These are phyloP conservation scores for Solanum stenotomum DNA, from an alignment of 257 asterid genomes.

Conservation along the genomic window DNA sequence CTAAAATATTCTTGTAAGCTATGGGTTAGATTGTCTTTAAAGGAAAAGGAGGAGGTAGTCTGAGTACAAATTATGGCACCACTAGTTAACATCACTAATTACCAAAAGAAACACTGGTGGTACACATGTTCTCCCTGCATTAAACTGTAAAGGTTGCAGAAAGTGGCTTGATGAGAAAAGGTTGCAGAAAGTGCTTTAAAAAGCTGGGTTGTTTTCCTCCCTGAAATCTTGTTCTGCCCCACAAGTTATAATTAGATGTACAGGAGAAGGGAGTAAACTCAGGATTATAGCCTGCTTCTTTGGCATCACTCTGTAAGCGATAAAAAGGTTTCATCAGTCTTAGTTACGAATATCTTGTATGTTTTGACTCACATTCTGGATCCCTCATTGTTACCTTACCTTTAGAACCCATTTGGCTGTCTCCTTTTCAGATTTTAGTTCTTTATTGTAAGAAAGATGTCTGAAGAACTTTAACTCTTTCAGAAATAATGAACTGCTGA, in stretches of 20 bases:
- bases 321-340: background rate
- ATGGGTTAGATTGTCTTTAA: background rate
- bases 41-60: background rate
- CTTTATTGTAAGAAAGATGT: background rate
- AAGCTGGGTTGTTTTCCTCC: background rate
- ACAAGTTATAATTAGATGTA: background rate
- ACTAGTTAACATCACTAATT: background rate
- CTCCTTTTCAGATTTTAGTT: background rate
- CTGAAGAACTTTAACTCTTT: background rate
- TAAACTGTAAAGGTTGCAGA: background rate
- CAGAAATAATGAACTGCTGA: background rate
- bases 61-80: background rate
- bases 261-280: background rate
- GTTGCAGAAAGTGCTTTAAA: background rate
- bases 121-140: background rate
- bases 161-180: background rate
- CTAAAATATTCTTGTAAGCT: background rate
- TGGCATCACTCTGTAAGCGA: background rate
- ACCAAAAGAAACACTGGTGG: background rate
- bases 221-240: background rate
- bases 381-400: background rate
- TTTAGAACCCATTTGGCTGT: background rate
- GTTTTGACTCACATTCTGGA: background rate
- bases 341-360: background rate
- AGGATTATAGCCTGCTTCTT: background rate